Evolutionary conservation across 2,329 filamentous ascomycete species (phyloP), one percentile per base, ranked within the genome.

Genomic region (Daldinia sp.): DNA sequence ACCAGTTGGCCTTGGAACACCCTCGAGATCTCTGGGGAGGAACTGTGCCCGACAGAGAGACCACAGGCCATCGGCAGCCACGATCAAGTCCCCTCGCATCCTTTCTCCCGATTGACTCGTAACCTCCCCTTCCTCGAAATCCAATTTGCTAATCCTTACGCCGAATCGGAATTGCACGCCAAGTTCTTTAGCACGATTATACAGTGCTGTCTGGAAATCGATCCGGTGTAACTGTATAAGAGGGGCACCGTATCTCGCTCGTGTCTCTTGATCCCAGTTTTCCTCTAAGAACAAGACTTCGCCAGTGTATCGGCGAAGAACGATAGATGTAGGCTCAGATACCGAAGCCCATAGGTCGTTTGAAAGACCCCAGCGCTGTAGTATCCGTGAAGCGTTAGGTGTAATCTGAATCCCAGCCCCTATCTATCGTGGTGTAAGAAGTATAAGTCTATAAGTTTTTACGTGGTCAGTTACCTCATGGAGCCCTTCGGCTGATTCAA

Each of bases 41-140:
- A 85, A 81, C 2, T 76, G 75, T 51, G 82, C 79, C 0, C 87
- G 80, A 43, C 82, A 86, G 10, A 78, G 77, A 1, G 86, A 89
- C 85, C 87, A 89, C 0, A 90, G 75, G 0, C 88, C 88, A 64
- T 91, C 89, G 0, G 87, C 86, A 0, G 82, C 87, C 1, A 91
- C 79, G 4, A 91, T 77, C 5, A 90, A 74, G 67, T 90, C 86
- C 1, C 80, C 83, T 0, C 73, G 72, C 1, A 79, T 78, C 1
- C 68, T 74, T 1, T 37, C 17, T 0, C 82, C 83, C 3, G 71
- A 70, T 4, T 74, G 73, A 0, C 78, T 79, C 1, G 70, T 77
- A 0, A 85, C 71, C 3, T 76, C 77, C 0, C 81, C 75, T 0
- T 74, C 72, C 9, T 81, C 74, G n/a, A 86, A 82, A 65, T 86